phyloP scores from a whole-genome alignment of 2,329 filamentous ascomycete species.

The Aspergillus sp. region DNA sequence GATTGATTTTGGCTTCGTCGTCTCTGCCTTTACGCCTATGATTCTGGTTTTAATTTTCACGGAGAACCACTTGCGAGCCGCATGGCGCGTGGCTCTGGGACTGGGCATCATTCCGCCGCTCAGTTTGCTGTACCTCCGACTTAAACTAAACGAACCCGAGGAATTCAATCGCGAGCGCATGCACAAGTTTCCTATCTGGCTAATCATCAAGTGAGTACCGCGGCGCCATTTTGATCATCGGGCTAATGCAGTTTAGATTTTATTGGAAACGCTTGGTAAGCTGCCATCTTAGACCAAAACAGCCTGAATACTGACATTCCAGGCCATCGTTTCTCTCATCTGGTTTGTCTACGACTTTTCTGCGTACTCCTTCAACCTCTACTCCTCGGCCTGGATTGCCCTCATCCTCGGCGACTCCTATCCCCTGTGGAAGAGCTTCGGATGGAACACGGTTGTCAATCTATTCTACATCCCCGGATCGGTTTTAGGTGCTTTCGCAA shows the following conservation, averaged over 20 bases:
- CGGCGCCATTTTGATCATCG: neutral
- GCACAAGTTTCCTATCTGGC: slow-evolving; percentile 55
- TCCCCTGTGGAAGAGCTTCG: slow-evolving; percentile 74
- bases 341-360: slow-evolving; percentile 92
- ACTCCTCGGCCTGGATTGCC: slow-evolving; percentile 62
- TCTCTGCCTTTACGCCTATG: slow-evolving; percentile 75
- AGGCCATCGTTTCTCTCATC: slow-evolving; percentile 65
- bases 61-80: slow-evolving; percentile 65
- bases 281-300: neutral
- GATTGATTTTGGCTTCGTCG: slow-evolving; percentile 81
- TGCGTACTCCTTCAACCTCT: slow-evolving; percentile 81
- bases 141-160: slow-evolving; percentile 75
- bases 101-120: slow-evolving; percentile 77
- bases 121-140: slow-evolving; percentile 67
- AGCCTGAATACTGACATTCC: neutral
- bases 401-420: slow-evolving; percentile 62
- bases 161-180: slow-evolving; percentile 72
- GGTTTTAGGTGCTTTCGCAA: slow-evolving; percentile 71
- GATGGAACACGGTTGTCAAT: slow-evolving; percentile 87
- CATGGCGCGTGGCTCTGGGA: slow-evolving; percentile 80
- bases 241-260: slow-evolving; percentile 45
- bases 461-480: slow-evolving; percentile 86
- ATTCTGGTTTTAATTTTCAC: slow-evolving; percentile 60
- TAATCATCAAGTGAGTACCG: slow-evolving; percentile 41
- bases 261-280: slow-evolving; percentile 70